Evolutionary conservation across 2,329 filamentous ascomycete genomes (phyloP).

Genomic region (Beauveria sp.): DNA sequence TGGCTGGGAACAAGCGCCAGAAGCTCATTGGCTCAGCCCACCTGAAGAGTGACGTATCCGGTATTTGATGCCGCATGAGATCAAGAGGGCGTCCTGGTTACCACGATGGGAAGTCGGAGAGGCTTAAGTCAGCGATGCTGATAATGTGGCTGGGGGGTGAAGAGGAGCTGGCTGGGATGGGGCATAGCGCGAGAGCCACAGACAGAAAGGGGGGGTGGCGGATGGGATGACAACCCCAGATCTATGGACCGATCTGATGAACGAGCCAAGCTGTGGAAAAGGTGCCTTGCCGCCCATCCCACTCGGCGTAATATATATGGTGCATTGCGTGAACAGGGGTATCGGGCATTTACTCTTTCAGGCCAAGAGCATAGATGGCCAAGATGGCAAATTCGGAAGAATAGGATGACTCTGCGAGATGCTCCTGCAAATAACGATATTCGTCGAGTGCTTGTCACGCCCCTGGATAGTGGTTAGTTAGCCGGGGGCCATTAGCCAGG

Average conservation of each 20-base stretch:
- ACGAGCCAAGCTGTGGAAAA: not conserved
- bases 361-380: not conserved
- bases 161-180: not conserved
- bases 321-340: not conserved
- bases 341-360: constrained; percentile 1
- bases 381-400: not conserved
- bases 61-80: constrained; percentile 4
- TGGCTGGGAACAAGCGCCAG: not conserved
- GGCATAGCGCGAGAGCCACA: not conserved
- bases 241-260: constrained; percentile 5
- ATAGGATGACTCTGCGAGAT: not conserved
- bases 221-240: constrained; percentile 1
- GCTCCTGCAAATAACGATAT: not conserved
- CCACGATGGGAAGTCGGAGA: constrained; percentile 8
- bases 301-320: not conserved
- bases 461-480: not conserved
- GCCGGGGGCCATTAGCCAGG: not conserved
- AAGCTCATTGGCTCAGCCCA: not conserved
- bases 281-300: not conserved
- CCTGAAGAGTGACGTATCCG: not conserved
- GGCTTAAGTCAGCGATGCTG: constrained; percentile 12
- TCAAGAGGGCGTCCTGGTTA: constrained; percentile 7
- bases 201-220: not conserved
- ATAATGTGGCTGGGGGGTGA: not conserved
- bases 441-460: not conserved